Evolutionary conservation across 352 stramenopile genomes (phyloP).

Genomic region (Phytophthora citricola): DNA sequence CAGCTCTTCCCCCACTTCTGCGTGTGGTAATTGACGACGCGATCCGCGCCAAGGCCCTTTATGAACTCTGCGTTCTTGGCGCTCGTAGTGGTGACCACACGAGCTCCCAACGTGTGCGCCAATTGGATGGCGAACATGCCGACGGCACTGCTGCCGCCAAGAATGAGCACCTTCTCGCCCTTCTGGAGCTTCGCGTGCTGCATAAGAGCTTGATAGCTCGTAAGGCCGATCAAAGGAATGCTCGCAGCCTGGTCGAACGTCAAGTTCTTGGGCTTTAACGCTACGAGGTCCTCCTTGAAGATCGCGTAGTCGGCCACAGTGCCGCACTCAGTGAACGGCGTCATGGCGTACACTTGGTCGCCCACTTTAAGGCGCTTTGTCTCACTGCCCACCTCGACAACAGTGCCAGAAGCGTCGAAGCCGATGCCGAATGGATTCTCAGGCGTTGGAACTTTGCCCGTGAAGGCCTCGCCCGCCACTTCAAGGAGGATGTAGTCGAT

Average conservation of each 20-base stretch:
- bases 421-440: conserved; percentile 30
- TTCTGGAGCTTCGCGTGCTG: conserved; percentile 46
- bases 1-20: conserved; percentile 45
- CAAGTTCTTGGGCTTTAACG: conserved; percentile 48
- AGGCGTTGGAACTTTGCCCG: conserved; percentile 19
- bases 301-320: conserved; percentile 45
- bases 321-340: conserved; percentile 25
- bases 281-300: conserved; percentile 44
- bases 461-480: conserved; percentile 18
- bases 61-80: conserved; percentile 37
- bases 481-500: conserved; percentile 38
- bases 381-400: conserved; percentile 33
- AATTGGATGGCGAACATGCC: conserved; percentile 56
- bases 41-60: conserved; percentile 34
- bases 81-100: conserved; percentile 41
- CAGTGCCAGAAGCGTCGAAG: conserved; percentile 30
- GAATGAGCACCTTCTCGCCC: conserved; percentile 53
- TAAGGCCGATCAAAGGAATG: conserved; percentile 42
- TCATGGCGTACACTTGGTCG: conserved; percentile 39
- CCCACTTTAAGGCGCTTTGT: conserved; percentile 26
- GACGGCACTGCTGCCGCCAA: conserved; percentile 45
- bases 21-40: conserved; percentile 44
- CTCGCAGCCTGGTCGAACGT: conserved; percentile 49
- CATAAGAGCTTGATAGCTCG: conserved; percentile 46
- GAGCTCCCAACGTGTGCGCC: conserved; percentile 36